Conservation (phyloP, 192 early-diverging fungal genomes). For the Entomortierella parvispora region DNA sequence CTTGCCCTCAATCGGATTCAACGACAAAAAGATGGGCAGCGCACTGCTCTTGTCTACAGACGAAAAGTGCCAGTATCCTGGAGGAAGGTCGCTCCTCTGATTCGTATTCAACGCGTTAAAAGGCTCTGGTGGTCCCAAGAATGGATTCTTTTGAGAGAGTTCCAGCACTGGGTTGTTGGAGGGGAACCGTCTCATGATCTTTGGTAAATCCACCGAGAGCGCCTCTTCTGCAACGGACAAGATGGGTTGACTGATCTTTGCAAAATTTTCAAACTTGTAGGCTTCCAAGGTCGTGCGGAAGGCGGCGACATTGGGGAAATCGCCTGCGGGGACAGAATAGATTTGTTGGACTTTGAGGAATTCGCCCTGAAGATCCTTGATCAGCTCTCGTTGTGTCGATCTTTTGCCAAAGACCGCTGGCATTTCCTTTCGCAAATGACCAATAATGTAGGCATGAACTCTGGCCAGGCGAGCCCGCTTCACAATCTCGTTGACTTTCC, state of each 20-base stretch:
- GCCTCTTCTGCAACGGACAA: conserved; percentile 78
- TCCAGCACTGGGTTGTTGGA: conserved; percentile 75
- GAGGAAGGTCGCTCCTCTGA: conserved; percentile 35
- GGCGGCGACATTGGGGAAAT: conserved; percentile 86
- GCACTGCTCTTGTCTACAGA: conserved; percentile 60
- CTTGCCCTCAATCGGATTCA: conserved; percentile 71
- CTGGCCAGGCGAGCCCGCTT: conserved; percentile 82
- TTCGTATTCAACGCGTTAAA: conserved; percentile 24
- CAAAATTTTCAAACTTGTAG: conserved; percentile 87
- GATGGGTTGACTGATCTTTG: conserved; percentile 74
- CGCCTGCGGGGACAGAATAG: conserved; percentile 81
- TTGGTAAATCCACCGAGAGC: conserved; percentile 76
- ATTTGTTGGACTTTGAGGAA: conserved; percentile 80
- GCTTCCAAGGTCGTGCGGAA: conserved; percentile 75
- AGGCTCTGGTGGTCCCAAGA: conserved; percentile 34
- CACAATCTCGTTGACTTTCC: conserved; percentile 93
- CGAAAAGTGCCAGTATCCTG: conserved; percentile 64
- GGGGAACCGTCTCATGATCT: conserved; percentile 82
- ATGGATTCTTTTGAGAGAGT: conserved; percentile 66
- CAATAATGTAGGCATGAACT: conserved; percentile 89
- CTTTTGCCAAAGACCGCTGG: conserved; percentile 86
- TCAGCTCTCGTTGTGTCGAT: conserved; percentile 76
- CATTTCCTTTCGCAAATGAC: conserved; percentile 84
- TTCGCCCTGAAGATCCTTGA: conserved; percentile 74
- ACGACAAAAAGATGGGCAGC: conserved; percentile 56